Evolutionary conservation across 371 early-diverging fungal genomes (phyloP), one percentile per base, ranked within the genome.

Genomic region (Zychaea mexicana): DNA sequence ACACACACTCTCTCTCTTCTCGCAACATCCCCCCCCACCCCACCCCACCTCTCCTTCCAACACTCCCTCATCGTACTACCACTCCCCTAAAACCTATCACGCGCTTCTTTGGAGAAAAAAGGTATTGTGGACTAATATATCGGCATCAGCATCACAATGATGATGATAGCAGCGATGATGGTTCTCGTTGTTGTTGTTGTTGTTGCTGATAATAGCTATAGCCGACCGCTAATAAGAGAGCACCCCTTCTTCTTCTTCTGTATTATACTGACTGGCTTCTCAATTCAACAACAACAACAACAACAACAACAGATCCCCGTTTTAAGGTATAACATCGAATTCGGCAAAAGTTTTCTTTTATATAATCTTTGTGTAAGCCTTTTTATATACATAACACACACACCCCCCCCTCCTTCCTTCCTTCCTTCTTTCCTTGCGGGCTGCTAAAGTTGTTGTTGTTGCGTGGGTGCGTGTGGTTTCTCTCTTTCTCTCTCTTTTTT

Each of bases 271-370:
- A n/a, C n/a, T n/a, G n/a, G n/a, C n/a, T n/a, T n/a, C n/a, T n/a
- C n/a, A n/a, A n/a, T n/a, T 36, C 36, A 36, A 36, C 36, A 36
- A 36, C 36, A 36, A 36, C 36, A 36, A 36, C 2, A 36, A 36
- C n/a, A 49, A 49, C 1, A 22, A 24, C n/a, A 49, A 49, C 22
- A 49, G n/a, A 22, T 17, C 1, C 6, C 49, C 49, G 1, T 22
- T 47, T 49, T 49, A 49, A 49, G 49, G 49, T 49, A 49, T n/a
- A 24, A 22, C 24, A 24, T 49, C n/a, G 49, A 49, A 49, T 4
- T 24, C n/a, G 49, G 49, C 24, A 49, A 49, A 49, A 24, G 5
- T 22, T 49, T 1, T 49, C n/a, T 15, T 42, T 42, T 39, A 3
- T 7, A 8, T 39, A n/a, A 8, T 39, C 9, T 17, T 28, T 49